Evolutionary conservation across 2,329 filamentous ascomycete species (phyloP).

Genomic region (Nothophaeocryptopus gaeumannii): DNA sequence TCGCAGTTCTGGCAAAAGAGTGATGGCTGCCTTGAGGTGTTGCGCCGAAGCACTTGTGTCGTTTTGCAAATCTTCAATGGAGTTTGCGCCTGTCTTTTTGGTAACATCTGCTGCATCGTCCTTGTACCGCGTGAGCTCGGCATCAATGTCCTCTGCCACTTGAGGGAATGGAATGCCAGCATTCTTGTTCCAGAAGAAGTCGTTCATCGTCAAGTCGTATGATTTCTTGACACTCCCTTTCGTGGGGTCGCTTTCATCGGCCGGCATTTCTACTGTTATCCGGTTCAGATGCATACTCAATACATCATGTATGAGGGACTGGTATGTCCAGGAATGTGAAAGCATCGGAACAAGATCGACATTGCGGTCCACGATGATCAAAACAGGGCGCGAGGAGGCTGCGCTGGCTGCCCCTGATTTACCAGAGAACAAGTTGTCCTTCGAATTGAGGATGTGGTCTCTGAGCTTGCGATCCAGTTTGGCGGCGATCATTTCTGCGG

Average conservation of each 20-base stretch:
- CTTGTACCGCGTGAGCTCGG: slow-evolving; percentile 89
- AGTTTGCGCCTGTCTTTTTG: slow-evolving; percentile 88
- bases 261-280: slow-evolving; percentile 83
- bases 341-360: slow-evolving; percentile 96
- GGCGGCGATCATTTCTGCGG: slow-evolving; percentile 88
- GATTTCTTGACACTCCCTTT: slow-evolving; percentile 79
- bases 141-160: slow-evolving; percentile 93
- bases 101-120: slow-evolving; percentile 93
- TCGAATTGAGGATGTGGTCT: slow-evolving; percentile 95
- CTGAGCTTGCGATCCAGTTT: slow-evolving; percentile 93
- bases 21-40: slow-evolving; percentile 94
- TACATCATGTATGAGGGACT: slow-evolving; percentile 78
- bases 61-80: slow-evolving; percentile 87
- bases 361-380: slow-evolving; percentile 92
- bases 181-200: slow-evolving; percentile 97
- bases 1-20: slow-evolving; percentile 81
- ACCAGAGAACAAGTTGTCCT: slow-evolving; percentile 89
- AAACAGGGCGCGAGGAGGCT: slow-evolving; percentile 76
- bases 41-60: slow-evolving; percentile 86
- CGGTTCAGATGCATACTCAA: slow-evolving; percentile 82
- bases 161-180: slow-evolving; percentile 88
- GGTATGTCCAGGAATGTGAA: slow-evolving; percentile 92
- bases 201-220: slow-evolving; percentile 83
- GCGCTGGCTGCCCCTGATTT: slow-evolving; percentile 61
- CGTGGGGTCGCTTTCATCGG: slow-evolving; percentile 71